phyloP scores from a whole-genome alignment of 208 protist species.

The Trypanosoma melophagium region DNA sequence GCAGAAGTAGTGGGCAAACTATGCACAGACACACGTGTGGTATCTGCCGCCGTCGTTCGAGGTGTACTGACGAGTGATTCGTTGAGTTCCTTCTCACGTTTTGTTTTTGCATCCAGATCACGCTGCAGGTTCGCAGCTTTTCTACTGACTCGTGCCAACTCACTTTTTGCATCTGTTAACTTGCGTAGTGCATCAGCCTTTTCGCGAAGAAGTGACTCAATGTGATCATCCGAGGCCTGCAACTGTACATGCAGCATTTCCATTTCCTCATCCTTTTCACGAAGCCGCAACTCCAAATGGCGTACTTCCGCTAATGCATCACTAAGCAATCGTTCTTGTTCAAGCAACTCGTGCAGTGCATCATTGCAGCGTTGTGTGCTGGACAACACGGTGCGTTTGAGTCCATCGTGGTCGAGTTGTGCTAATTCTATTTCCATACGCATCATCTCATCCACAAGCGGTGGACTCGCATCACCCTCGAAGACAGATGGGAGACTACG shows the following conservation, averaged over 20 bases:
- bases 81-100: conserved; percentile 1
- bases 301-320: conserved; percentile 29
- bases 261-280: conserved; percentile 31
- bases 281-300: conserved; percentile 35
- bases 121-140: conserved; percentile 21
- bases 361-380: conserved; percentile 1
- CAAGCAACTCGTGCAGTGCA: conserved; percentile 33
- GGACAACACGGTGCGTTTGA: not conserved
- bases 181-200: conserved; percentile 45
- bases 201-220: conserved; percentile 38
- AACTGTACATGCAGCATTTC: conserved; percentile 44
- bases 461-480: conserved; percentile 11
- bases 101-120: conserved; percentile 9
- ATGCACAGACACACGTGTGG: not conserved
- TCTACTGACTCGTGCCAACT: conserved; percentile 44
- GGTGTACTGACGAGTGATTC: conserved; percentile 17
- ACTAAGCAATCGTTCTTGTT: conserved; percentile 29
- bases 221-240: conserved; percentile 35
- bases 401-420: conserved; percentile 6
- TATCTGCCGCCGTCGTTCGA: conserved; percentile 14
- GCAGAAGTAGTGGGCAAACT: too few species aligned
- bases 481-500: conserved; percentile 15
- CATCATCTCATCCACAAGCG: not conserved
- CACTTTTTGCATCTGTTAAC: conserved; percentile 53
- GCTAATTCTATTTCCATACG: conserved; percentile 1